Conservation (phyloP, 257 asterid species). For the Datura wrightii region DNA sequence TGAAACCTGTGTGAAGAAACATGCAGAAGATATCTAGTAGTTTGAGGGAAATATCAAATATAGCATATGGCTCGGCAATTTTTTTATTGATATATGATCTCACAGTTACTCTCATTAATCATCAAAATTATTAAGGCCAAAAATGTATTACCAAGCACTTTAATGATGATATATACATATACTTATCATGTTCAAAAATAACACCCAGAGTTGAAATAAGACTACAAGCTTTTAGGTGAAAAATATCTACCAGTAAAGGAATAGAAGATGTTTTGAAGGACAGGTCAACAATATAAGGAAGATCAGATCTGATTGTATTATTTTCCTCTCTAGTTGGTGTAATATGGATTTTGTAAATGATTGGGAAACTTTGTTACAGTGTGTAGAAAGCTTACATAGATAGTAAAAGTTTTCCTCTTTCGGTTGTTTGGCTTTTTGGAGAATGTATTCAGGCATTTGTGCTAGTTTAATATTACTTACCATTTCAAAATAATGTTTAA, state of each 20-base stretch:
- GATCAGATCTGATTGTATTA: not conserved
- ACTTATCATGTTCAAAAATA: slow-evolving; percentile 1
- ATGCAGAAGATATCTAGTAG: not conserved
- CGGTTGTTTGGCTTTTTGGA: not conserved
- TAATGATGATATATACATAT: slow-evolving; percentile 1
- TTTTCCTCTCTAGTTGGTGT: slow-evolving; percentile 16
- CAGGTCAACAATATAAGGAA: not conserved
- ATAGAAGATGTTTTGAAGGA: slow-evolving; percentile 26
- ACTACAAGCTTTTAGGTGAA: not conserved
- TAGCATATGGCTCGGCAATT: not conserved
- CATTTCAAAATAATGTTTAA: slow-evolving; percentile 6
- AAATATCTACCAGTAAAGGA: not conserved
- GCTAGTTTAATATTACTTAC: not conserved
- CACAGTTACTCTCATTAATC: not conserved
- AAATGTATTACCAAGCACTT: slow-evolving; percentile 15
- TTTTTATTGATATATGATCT: not conserved
- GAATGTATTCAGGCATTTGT: slow-evolving; percentile 3
- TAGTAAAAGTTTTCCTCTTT: not conserved
- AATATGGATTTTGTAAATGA: not conserved
- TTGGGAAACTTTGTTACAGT: not conserved
- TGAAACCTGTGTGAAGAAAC: slow-evolving; percentile 22
- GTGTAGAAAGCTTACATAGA: slow-evolving; percentile 11
- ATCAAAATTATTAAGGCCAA: slow-evolving; percentile 9
- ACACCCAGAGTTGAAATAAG: not conserved
- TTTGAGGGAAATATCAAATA: not conserved